These are phyloP conservation scores for Phaeoacremonium minimum DNA, from an alignment of 2,329 filamentous ascomycete genomes.

Conservation along the genomic window DNA sequence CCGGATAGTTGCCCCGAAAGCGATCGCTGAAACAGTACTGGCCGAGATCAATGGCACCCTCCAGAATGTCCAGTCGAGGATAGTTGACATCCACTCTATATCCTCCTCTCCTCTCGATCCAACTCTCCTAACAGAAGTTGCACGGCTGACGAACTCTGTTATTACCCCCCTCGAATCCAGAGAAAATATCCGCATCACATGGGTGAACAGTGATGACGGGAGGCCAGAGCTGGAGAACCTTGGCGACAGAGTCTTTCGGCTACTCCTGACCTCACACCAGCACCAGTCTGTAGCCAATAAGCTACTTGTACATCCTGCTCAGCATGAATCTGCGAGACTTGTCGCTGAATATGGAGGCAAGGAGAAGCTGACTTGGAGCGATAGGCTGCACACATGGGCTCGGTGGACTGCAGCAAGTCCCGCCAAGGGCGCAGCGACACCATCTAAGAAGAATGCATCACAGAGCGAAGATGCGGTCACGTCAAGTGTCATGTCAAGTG, in stretches of 20 bases:
- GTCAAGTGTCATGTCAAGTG: background rate
- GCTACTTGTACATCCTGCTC: slow-evolving; percentile 12
- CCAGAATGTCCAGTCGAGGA: slow-evolving; percentile 11
- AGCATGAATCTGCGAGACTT: slow-evolving; percentile 18
- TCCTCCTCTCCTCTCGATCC: background rate
- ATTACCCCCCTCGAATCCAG: slow-evolving; percentile 6
- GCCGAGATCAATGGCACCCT: slow-evolving; percentile 25
- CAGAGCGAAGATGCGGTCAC: background rate
- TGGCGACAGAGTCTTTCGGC: slow-evolving; percentile 39
- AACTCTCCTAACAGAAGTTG: too few relatives aligned
- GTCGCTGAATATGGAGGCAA: slow-evolving; percentile 20
- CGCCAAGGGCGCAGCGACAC: too few relatives aligned
- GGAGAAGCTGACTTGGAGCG: slow-evolving; percentile 29
- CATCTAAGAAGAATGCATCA: too few relatives aligned
- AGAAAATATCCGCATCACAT: slow-evolving; percentile 31
- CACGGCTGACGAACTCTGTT: too few relatives aligned
- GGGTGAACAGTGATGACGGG: slow-evolving; percentile 28
- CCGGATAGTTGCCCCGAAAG: slow-evolving; percentile 28
- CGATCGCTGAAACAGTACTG: slow-evolving; percentile 28
- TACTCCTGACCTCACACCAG: slow-evolving; percentile 31
- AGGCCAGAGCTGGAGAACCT: slow-evolving; percentile 28
- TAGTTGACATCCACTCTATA: background rate
- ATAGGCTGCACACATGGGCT: slow-evolving; percentile 26
- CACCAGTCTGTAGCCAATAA: slow-evolving; percentile 13
- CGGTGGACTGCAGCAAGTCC: slow-evolving; percentile 20